A percentile compares a stretch with the other conserved stretches of the same genome.
Evolutionary conservation across 2,329 filamentous ascomycete genomes (phyloP).

Genomic region (Penicillium palitans): DNA sequence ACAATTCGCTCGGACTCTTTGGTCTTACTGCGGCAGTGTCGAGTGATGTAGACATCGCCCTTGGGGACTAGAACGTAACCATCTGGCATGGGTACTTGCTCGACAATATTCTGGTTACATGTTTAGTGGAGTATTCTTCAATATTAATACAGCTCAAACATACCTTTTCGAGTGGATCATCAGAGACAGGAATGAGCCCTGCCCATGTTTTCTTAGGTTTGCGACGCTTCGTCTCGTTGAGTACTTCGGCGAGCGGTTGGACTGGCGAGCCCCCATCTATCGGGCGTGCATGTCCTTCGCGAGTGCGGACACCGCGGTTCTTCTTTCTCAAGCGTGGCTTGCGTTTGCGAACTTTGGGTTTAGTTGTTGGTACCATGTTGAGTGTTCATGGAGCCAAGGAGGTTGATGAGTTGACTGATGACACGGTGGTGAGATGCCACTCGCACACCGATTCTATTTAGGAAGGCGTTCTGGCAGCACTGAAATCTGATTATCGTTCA

Average conservation of each 20-base stretch:
- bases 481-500: not conserved
- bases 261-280: not conserved
- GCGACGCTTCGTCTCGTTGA: constrained; percentile 7
- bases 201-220: constrained; percentile 10
- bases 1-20: constrained; percentile 34
- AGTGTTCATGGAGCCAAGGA: not conserved
- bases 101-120: constrained; percentile 33
- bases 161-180: constrained; percentile 33
- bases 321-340: constrained; percentile 10
- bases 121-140: constrained; percentile 4
- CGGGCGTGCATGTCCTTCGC: not conserved
- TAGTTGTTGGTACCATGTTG: constrained; percentile 20
- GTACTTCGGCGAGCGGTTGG: constrained; percentile 3
- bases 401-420: not conserved
- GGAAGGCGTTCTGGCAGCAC: too few species aligned
- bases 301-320: constrained; percentile 12
- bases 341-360: constrained; percentile 7
- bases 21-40: constrained; percentile 42
- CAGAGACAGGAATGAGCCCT: constrained; percentile 21
- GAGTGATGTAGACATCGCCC: constrained; percentile 47
- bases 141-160: constrained; percentile 4
- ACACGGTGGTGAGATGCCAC: not conserved
- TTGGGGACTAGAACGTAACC: constrained; percentile 45
- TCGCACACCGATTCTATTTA: not conserved
- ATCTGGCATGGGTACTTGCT: constrained; percentile 28